phyloP scores from a whole-genome alignment of 2,329 filamentous ascomycete species.

The Fusarium pseudoanthophilum region DNA sequence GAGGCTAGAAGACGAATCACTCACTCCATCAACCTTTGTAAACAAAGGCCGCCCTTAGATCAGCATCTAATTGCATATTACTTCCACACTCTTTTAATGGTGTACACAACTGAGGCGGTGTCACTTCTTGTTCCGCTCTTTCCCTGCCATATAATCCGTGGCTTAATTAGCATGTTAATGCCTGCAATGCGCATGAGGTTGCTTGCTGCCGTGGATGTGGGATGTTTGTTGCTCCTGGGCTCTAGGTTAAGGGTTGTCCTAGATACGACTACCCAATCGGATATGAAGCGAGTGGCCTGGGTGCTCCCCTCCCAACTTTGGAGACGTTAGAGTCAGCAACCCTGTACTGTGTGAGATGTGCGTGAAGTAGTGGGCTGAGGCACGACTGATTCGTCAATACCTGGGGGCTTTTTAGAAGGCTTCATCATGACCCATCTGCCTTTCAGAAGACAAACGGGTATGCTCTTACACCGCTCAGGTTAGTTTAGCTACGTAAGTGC shows the following conservation, averaged over 20 bases:
- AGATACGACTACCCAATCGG: conserved; percentile 42
- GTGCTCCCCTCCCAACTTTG: conserved; percentile 28
- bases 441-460: conserved; percentile 20
- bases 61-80: background rate
- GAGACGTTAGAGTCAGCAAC: conserved; percentile 24
- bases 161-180: conserved; percentile 38
- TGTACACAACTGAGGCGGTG: conserved; percentile 11
- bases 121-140: conserved; percentile 24
- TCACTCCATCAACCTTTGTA: conserved; percentile 18
- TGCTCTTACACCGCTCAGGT: conserved; percentile 19
- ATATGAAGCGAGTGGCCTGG: conserved; percentile 29
- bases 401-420: conserved; percentile 10
- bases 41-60: conserved; percentile 26
- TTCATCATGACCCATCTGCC: conserved; percentile 22
- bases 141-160: conserved; percentile 35
- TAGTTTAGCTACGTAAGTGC: background rate
- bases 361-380: conserved; percentile 28
- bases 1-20: conserved; percentile 24
- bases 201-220: conserved; percentile 41
- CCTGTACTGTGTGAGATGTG: conserved; percentile 39
- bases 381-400: conserved; percentile 27
- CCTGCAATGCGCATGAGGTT: conserved; percentile 45
- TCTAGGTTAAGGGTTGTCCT: conserved; percentile 41
- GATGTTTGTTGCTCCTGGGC: conserved; percentile 44
- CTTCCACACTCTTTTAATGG: background rate